Base-by-base conservation (phyloP, 495 filamentous ascomycete species). In the Xylaria acuta region DNA sequence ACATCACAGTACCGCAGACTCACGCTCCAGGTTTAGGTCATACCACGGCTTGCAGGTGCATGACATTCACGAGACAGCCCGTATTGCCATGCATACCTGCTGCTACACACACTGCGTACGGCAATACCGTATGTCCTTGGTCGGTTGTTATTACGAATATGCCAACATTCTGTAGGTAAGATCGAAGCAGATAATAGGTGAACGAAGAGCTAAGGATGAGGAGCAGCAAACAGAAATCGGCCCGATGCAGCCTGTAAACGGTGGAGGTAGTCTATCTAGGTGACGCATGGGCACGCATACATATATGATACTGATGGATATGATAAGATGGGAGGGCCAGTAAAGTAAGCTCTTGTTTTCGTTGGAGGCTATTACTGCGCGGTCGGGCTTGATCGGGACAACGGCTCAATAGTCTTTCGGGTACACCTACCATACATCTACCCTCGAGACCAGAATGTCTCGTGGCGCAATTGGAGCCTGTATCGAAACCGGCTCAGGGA, bases 1-100 rank as follows among this genome's bases (percentile, higher is more conserved):
- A 43, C 60, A 63, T 41, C 41, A 65, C 41, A 65, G 41, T 14
- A 65, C 49, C 22, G 63, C 41, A 47, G 18, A 65, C 40, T 34
- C 63, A 49, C 49, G 27, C 9, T 64, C 25, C 14, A 32, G n/a
- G 62, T 62, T 64, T 38, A 14, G 36, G 62, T 34, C 43, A 34
- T 66, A 49, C 27, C 8, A 36, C 8, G 51, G 30, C 30, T 25
- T 53, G 30, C 64, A 53, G 45, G 40, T 67, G 43, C 43, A 51
- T 22, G 45, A 27, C 64, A 38, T 51, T 36, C 25, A 38, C 45
- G 64, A 67, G 30, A 34, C 45, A 67, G 20, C 45, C 18, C 27
- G 8, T n/a, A 25, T 25, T 38, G 12, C 62, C 41, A 51, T 25
- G 58, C 32, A 60, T 45, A 30, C n/a, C n/a, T n/a, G n/a, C 41